Base-by-base conservation (phyloP, 345 rosid species). In the Syzygium jambos region DNA sequence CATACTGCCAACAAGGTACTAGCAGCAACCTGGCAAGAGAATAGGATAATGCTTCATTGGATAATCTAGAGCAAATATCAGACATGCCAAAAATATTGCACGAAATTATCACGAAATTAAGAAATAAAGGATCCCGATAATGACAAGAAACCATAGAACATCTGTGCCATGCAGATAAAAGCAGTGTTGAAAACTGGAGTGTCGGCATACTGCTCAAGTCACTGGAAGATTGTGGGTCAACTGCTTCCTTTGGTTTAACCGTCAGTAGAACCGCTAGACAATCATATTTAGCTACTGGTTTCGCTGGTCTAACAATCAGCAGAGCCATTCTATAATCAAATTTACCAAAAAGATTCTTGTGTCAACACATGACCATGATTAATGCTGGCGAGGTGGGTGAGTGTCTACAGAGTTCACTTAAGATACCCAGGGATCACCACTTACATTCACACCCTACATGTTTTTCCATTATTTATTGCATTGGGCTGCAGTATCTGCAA, bases 1-100 rank as follows among this genome's bases (percentile, higher is more conserved):
- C 98, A 96, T 92, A 95, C 91, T 87, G 94, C 91, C 94, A 94
- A 89, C 78, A 97, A 92, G 85, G 95, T 88, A 56, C 94, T 90
- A 73, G 96, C 95, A 90, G 98, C 97, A 92, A 96, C 94, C 99
- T 97, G 93, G 49, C 14, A 73, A 73, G 82, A 73, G 49, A 38
- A 73, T 38, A 73, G 82, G 82, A 73, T 73, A 38, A 38, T 22
- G 15, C 82, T 73, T 73, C 49, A 73, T 38, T 73, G 49, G 49
- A 73, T 34, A 30, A 68, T 73, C 49, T 21, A 73, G 13, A 73
- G 82, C 82, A 73, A 73, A 19, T 73, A 38, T 73, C 27, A 73
- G 82, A 38, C 49, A 73, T 73, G 80, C 80, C 80, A 34, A 73
- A 73, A 73, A 38, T 73, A 73, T 73, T 34, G 49, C 43, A 38